phyloP scores from a whole-genome alignment of 805 yeast species.

The Candida tallmaniae region DNA sequence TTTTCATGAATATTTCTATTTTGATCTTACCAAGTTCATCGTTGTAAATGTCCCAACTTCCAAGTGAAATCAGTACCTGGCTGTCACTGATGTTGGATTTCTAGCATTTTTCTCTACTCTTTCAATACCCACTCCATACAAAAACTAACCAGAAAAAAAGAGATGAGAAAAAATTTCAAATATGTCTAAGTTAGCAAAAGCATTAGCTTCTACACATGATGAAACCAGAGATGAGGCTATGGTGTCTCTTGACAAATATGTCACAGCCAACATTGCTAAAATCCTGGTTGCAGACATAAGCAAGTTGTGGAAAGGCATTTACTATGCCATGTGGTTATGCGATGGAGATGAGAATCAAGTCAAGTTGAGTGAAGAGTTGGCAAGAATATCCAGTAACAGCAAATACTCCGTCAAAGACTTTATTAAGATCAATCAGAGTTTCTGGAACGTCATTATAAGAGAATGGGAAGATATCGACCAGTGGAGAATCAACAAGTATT shows the following conservation, averaged over 20 bases:
- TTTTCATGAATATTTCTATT: no score
- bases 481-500: slow-evolving; percentile 83
- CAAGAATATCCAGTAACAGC: slow-evolving; percentile 45
- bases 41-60: no score
- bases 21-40: no score
- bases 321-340: slow-evolving; percentile 93
- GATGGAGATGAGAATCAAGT: slow-evolving; percentile 94
- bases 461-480: slow-evolving; percentile 88
- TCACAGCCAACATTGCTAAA: slow-evolving; percentile 33
- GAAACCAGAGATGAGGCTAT: slow-evolving; percentile 56
- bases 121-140: no score
- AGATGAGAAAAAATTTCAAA: neutral
- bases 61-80: no score
- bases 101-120: no score
- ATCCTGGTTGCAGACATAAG: slow-evolving; percentile 55
- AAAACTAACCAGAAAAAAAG: no score
- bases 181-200: slow-evolving; percentile 60
- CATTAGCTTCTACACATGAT: slow-evolving; percentile 79
- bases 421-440: slow-evolving; percentile 57
- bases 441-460: slow-evolving; percentile 71
- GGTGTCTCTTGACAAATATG: slow-evolving; percentile 10
- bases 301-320: slow-evolving; percentile 95
- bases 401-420: slow-evolving; percentile 24
- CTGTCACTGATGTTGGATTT: no score
- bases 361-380: slow-evolving; percentile 68